Conservation (phyloP, 2,329 filamentous ascomycete genomes). For the Xylaria sp. region DNA sequence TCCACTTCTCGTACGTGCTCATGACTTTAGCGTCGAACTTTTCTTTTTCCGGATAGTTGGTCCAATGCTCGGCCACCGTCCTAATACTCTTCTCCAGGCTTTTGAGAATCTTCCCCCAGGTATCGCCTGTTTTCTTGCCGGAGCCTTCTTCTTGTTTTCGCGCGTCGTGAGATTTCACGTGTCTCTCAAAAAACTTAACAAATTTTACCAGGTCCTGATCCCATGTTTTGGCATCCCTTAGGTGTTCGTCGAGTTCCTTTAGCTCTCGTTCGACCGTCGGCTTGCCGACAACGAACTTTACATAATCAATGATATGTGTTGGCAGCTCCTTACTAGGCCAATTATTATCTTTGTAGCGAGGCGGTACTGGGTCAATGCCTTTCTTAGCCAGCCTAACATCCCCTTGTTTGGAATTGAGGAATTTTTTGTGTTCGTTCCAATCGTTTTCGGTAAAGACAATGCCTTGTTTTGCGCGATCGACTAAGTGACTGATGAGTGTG, state of each 20-base stretch:
- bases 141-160: slow-evolving; percentile 31
- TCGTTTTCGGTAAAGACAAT: slow-evolving; percentile 58
- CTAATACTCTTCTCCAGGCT: slow-evolving; percentile 52
- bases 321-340: slow-evolving; percentile 45
- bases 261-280: slow-evolving; percentile 55
- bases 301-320: slow-evolving; percentile 69
- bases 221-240: slow-evolving; percentile 41
- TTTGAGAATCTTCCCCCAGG: slow-evolving; percentile 49
- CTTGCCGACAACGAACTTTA: slow-evolving; percentile 67
- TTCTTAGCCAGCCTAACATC: slow-evolving; percentile 31
- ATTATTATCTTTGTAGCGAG: slow-evolving; percentile 57
- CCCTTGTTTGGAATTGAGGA: slow-evolving; percentile 39
- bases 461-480: slow-evolving; percentile 69
- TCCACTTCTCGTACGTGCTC: slow-evolving; percentile 56
- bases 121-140: slow-evolving; percentile 36
- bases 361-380: slow-evolving; percentile 49
- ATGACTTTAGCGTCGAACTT: slow-evolving; percentile 47
- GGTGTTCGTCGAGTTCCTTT: slow-evolving; percentile 47
- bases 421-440: slow-evolving; percentile 54
- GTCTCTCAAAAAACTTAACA: slow-evolving; percentile 51
- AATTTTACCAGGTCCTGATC: slow-evolving; percentile 45
- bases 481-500: slow-evolving; percentile 62
- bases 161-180: slow-evolving; percentile 40
- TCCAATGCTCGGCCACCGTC: slow-evolving; percentile 51
- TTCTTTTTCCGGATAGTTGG: slow-evolving; percentile 12